Evolutionary conservation across 768 basidiomycete genomes (phyloP), one percentile per base, ranked within the genome.

Genomic region (Tricholoma furcatifolium): DNA sequence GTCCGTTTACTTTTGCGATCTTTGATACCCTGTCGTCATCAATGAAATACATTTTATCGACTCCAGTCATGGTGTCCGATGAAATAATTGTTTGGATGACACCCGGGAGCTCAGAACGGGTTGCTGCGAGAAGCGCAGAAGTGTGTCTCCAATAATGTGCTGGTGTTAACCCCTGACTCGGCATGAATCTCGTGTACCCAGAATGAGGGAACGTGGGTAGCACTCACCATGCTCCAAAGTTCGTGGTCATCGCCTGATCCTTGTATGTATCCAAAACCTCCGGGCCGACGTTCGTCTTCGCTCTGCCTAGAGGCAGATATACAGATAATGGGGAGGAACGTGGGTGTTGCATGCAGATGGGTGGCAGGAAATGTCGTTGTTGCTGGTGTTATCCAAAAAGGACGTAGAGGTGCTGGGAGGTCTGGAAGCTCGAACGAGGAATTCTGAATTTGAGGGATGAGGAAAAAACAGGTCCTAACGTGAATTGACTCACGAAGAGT

Each of bases 171-270:
- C 54, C 58, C 51, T 58, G 38, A 6, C 12, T 11, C 46, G 2
- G 24, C 3, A 34, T 34, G 15, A 30, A 18, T 31, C 18, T 7
- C 6, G 10, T 4, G 21, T 36, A 47, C 6, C 17, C 7, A 10
- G 15, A 18, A 32, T 7, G 6, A 30, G 43, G n/a, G 43, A n/a
- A n/a, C n/a, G 24, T 15, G 39, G 34, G 31, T 30, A 54, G 11
- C 27, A 30, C 67, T 40, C 50, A 89, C 90, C 82, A 82, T 81
- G 24, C 85, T 80, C 93, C 93, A 95, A 5, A 88, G 74, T 67
- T 97, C 94, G 62, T 95, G 92, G 61, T 98, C 96, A 62, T 98
- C 96, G 0, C 94, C 96, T 0, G 90, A 91, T 1, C 96, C 96
- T 66, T 96, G 94, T 7, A 98, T 81, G 65, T 98, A 98, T 18